phyloP scores from a whole-genome alignment of 2,329 filamentous ascomycete genomes.

The Ophiocordyceps camponoti-saundersi region DNA sequence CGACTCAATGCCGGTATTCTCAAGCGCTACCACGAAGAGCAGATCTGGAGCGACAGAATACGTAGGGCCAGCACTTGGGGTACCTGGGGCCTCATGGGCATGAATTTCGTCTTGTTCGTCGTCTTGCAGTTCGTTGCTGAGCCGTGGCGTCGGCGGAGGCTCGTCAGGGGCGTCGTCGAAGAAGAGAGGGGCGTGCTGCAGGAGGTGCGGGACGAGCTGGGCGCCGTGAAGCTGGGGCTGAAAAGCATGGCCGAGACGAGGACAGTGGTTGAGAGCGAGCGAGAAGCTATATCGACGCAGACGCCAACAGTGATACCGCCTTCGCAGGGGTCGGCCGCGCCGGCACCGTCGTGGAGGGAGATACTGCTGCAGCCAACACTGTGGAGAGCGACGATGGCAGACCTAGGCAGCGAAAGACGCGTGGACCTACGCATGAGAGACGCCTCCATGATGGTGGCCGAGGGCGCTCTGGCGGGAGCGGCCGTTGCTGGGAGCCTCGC shows the following conservation, averaged over 20 bases:
- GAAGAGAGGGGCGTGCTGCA: slow-evolving; percentile 47
- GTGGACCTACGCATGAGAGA: slow-evolving; percentile 52
- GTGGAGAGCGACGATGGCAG: slow-evolving; percentile 32
- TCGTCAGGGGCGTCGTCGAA: slow-evolving; percentile 71
- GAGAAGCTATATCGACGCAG: neutral
- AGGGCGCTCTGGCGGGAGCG: slow-evolving; percentile 51
- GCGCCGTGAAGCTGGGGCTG: slow-evolving; percentile 13
- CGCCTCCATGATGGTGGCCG: slow-evolving; percentile 49
- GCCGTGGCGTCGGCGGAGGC: slow-evolving; percentile 69
- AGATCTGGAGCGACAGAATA: slow-evolving; percentile 98
- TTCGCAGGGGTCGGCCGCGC: neutral
- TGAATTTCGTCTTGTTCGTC: slow-evolving; percentile 82
- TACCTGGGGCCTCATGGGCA: slow-evolving; percentile 93
- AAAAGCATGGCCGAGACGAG: slow-evolving; percentile 4
- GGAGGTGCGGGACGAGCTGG: slow-evolving; percentile 26
- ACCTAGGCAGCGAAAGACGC: slow-evolving; percentile 48
- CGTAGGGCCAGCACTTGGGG: slow-evolving; percentile 94
- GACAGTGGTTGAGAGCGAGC: neutral
- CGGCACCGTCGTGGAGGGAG: slow-evolving; percentile 22
- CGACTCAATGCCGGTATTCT: slow-evolving; percentile 70
- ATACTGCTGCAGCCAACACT: slow-evolving; percentile 20
- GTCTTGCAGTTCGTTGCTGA: slow-evolving; percentile 79
- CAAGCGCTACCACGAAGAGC: slow-evolving; percentile 91
- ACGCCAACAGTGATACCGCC: neutral
- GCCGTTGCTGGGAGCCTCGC: slow-evolving; percentile 37